Evolutionary conservation across 1,284 basidiomycete genomes (phyloP), one percentile per base, ranked within the genome.

Genomic region (Moniliophthora roreri): DNA sequence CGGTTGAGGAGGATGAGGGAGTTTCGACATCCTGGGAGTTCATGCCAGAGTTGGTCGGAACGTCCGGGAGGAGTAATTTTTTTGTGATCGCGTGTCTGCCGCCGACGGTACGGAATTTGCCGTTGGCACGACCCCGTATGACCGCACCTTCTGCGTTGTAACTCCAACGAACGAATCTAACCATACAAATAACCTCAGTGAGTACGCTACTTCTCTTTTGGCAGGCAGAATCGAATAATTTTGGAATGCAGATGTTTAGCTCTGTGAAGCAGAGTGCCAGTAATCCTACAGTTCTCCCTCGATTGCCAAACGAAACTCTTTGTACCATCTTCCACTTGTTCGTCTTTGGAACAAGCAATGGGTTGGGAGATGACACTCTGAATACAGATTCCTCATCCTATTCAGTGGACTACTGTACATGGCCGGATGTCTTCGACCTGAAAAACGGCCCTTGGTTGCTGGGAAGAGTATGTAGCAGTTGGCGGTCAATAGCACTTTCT

Each of bases 11-110:
- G 34, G 35, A 48, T 8, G 47, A 32, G 15, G 44, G 28, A n/a
- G n/a, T 16, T 46, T 46, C 38, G 42, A 47, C 57, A 62, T 63
- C 59, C 54, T 55, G 48, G 41, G 55, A 46, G 51, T 50, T 63
- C 63, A 65, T 65, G 46, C 45, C 55, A 56, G 44, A 40, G 47
- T 20, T 24, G 35, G 47, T 40, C n/a, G n/a, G n/a, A n/a, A n/a
- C n/a, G n/a, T n/a, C 11, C 28, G 28, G 28, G 28, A 32, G 11
- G 11, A 32, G 28, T 6, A 32, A 32, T 32, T 32, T 32, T 32
- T 32, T n/a, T n/a, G n/a, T n/a, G n/a, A n/a, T n/a, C n/a, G n/a
- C n/a, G n/a, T n/a, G n/a, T n/a, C n/a, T n/a, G n/a, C n/a, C n/a
- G n/a, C n/a, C 28, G 28, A 6, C 28, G 28, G 7, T 11, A 6